Base-by-base conservation (phyloP, 2,329 filamentous ascomycete species). In the Metarhizium anisopliae region DNA sequence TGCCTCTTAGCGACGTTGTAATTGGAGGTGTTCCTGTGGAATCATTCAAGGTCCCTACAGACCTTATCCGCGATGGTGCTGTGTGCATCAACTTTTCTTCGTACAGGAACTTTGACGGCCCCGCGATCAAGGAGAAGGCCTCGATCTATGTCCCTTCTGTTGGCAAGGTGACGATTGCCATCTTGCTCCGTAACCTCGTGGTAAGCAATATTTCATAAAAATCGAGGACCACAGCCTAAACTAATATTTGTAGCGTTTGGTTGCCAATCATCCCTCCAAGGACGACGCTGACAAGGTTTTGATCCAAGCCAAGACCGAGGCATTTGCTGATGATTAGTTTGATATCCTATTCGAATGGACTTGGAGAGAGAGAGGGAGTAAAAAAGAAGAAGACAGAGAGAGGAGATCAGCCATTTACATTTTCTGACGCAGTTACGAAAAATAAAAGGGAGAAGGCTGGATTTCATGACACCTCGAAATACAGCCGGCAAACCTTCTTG, bases 51-150 rank as follows among this genome's bases (percentile, higher is more conserved):
- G 88, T 99, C 30, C 89, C 92, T 6, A 87, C 86, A 3, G 82
- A 89, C 53, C 76, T 94, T 59, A 78, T 99, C 65, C 83, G 90
- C 50, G 89, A 96, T 56, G 94, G 94, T 51, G 92, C 90, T 35
- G 90, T 96, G n/a, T 99, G 94, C 78, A 92, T 99, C 76, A 99
- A 99, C 74, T 97, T 99, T 71, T 95, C 91, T 7, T 96, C 90
- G 53, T 90, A 89, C 72, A 90, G 92, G 77, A 97, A 99, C 74
- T 97, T 97, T 72, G 86, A 86, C 59, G 80, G 80, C 1, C 85
- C 87, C 0, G 88, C 89, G 51, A 85, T 97, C 62, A 97, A 96
- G 75, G 89, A 96, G 70, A 95, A 92, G 76, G 94, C 94, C 2
- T 91, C 90, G 5, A 95, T 99, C 65, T 99, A 96, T 65, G 92